phyloP scores from a whole-genome alignment of 73 alveolate genomes.

The Tetrahymena borealis region DNA sequence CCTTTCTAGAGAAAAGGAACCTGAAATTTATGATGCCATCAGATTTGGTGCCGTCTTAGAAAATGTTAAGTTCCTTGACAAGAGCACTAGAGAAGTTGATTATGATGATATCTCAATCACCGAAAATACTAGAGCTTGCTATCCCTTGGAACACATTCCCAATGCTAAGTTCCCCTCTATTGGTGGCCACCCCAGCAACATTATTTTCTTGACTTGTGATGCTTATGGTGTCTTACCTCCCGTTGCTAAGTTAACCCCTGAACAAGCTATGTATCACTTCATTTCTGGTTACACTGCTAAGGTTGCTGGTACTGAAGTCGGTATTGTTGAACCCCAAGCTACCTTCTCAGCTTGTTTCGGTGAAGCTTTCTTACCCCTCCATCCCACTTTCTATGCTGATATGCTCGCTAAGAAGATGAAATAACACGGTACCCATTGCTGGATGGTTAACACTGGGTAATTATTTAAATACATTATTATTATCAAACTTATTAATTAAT shows the following conservation, averaged over 20 bases:
- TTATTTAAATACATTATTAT: no score
- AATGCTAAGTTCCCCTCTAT: conserved; percentile 89
- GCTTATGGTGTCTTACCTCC: conserved; percentile 98
- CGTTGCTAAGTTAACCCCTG: conserved; percentile 79
- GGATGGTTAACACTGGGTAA: conserved; percentile 92
- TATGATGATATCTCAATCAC: conserved; percentile 70
- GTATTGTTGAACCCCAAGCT: conserved; percentile 85
- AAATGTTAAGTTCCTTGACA: conserved; percentile 47
- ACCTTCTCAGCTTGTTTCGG: conserved; percentile 98
- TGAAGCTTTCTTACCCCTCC: conserved; percentile 91
- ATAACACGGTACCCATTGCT: conserved; percentile 71
- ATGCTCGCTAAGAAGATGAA: conserved; percentile 87
- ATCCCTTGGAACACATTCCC: conserved; percentile 91
- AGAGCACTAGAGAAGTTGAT: conserved; percentile 69
- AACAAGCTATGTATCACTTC: conserved; percentile 91
- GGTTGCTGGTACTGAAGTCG: conserved; percentile 95
- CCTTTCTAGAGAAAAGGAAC: conserved; percentile 81
- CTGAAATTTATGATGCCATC: conserved; percentile 87
- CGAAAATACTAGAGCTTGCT: conserved; percentile 72
- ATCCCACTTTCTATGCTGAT: conserved; percentile 86
- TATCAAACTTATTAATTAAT: neutral
- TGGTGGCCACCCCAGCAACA: conserved; percentile 91
- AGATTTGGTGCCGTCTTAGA: conserved; percentile 83
- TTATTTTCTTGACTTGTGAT: conserved; percentile 89
- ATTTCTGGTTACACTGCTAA: conserved; percentile 94